These are phyloP conservation scores for Solanum hybrid DNA, from an alignment of 305 asterid genomes.

Conservation along the genomic window DNA sequence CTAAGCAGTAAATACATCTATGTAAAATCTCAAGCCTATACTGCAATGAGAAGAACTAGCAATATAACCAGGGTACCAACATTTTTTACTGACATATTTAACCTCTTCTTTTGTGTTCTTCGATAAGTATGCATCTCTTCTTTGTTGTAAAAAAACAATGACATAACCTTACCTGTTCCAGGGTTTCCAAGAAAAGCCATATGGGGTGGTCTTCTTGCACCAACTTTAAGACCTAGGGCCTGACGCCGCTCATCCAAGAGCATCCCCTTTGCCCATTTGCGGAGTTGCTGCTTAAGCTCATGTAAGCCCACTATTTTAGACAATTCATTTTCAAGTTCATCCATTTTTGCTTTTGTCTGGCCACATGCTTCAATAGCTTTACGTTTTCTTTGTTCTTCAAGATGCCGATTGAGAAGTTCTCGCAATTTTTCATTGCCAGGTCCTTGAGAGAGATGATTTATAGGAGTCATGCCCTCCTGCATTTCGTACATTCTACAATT, in stretches of 20 bases:
- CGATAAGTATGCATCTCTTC: background rate
- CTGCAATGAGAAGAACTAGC: background rate
- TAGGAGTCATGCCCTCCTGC: constrained; percentile 87
- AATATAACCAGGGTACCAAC: background rate
- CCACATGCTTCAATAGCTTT: background rate
- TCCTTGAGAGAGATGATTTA: constrained; percentile 73
- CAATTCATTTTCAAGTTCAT: background rate
- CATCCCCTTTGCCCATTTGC: background rate
- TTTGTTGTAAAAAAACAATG: background rate
- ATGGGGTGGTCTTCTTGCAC: background rate
- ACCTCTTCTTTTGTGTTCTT: background rate
- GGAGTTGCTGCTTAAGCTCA: background rate
- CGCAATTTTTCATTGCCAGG: constrained; percentile 59
- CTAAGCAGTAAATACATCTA: background rate
- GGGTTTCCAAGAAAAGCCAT: background rate
- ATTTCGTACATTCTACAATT: constrained; percentile 18
- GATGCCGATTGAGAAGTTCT: constrained; percentile 18
- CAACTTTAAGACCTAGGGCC: background rate
- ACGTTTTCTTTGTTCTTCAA: background rate
- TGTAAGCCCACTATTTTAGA: background rate
- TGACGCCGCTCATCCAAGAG: background rate
- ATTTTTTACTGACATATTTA: background rate
- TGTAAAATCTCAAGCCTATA: background rate
- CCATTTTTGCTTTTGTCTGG: background rate
- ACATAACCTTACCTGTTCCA: background rate